Conservation (phyloP, 495 filamentous ascomycete species). For the Hypoxylon fuscum region DNA sequence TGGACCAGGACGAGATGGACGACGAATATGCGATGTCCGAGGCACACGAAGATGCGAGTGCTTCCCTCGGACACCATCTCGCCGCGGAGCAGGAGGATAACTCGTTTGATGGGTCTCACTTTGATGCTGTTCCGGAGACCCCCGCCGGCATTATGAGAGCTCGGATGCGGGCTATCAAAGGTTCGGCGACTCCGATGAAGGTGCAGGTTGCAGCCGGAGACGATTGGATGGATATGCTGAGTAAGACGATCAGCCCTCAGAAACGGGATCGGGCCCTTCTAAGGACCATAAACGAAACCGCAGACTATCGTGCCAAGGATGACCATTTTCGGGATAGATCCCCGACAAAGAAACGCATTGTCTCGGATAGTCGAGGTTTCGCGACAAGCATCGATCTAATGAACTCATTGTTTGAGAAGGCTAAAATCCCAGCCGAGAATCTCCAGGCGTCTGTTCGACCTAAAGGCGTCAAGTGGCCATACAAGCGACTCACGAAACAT, state of each 20-base stretch:
- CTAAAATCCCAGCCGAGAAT: constrained; percentile 57
- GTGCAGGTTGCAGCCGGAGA: constrained; percentile 63
- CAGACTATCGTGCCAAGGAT: constrained; percentile 27
- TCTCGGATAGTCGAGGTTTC: constrained; percentile 67
- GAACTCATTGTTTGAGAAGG: constrained; percentile 83
- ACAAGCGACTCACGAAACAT: constrained; percentile 77
- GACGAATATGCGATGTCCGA: constrained; percentile 75
- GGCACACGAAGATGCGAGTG: constrained; percentile 80
- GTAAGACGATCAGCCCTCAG: constrained; percentile 88
- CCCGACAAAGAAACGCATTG: constrained; percentile 44
- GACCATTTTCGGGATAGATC: constrained; percentile 46
- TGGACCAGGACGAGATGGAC: constrained; percentile 70
- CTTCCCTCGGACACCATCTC: constrained; percentile 70
- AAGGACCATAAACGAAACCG: constrained; percentile 58
- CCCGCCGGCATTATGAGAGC: constrained; percentile 64
- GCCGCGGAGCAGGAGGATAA: constrained; percentile 70
- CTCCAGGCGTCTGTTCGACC: constrained; percentile 49
- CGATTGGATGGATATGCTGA: constrained; percentile 91
- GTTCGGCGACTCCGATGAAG: constrained; percentile 67
- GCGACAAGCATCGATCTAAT: constrained; percentile 87
- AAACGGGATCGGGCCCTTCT: constrained; percentile 77
- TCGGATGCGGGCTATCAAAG: constrained; percentile 63
- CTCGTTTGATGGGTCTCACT: constrained; percentile 48
- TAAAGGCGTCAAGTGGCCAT: constrained; percentile 75
- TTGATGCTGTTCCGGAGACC: constrained; percentile 51